phyloP scores from a whole-genome alignment of 2,329 filamentous ascomycete genomes.

The Colletotrichum zoysiae region DNA sequence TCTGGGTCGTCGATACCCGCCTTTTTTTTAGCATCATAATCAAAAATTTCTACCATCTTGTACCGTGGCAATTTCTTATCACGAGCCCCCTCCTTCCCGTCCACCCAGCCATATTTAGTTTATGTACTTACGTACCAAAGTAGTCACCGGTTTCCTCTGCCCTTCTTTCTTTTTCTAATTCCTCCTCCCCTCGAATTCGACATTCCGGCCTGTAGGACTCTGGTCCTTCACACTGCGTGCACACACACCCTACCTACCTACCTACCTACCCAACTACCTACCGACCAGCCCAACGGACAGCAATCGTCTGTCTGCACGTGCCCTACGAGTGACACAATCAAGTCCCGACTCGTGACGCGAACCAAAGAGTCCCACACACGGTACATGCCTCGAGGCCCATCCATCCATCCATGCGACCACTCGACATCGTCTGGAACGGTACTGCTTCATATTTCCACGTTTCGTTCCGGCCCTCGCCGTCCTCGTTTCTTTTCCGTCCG shows the following conservation, averaged over 20 bases:
- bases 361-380: slow-evolving; percentile 6
- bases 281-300: neutral
- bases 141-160: neutral
- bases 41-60: slow-evolving; percentile 32
- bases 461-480: slow-evolving; percentile 2
- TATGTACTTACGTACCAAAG: neutral
- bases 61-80: slow-evolving; percentile 35
- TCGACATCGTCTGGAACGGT: slow-evolving; percentile 28
- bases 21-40: slow-evolving; percentile 35
- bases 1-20: slow-evolving; percentile 32
- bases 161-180: neutral
- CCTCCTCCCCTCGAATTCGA: neutral
- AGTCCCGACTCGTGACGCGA: slow-evolving; percentile 37
- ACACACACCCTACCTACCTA: slow-evolving; percentile 5
- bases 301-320: slow-evolving; percentile 19
- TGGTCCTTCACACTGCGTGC: neutral
- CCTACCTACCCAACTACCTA: neutral
- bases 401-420: slow-evolving; percentile 30
- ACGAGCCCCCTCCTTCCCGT: slow-evolving; percentile 11
- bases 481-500: neutral
- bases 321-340: slow-evolving; percentile 34
- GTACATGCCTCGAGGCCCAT: neutral
- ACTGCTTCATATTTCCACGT: neutral
- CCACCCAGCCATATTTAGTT: neutral
- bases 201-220: neutral